phyloP scores from a whole-genome alignment of 2,329 filamentous ascomycete species.

The Incumbomyces delicatus region DNA sequence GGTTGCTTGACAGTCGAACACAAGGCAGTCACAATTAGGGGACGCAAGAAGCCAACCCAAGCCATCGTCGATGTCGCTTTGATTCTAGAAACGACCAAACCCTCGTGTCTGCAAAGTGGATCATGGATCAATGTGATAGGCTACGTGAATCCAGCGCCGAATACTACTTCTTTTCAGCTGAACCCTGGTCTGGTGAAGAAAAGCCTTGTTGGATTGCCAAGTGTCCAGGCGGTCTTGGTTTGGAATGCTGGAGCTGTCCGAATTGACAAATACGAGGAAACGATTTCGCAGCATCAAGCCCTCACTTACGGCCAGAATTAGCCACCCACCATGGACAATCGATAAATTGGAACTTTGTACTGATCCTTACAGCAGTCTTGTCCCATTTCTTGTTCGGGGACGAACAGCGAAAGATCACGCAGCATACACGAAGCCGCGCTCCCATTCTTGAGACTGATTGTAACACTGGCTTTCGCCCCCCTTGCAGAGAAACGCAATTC shows the following conservation, averaged over 20 bases:
- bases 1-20: constrained; percentile 62
- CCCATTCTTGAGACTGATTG: too few species aligned
- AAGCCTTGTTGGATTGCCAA: background rate
- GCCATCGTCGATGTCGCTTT: constrained; percentile 63
- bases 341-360: too few species aligned
- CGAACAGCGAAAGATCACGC: too few species aligned
- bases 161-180: constrained; percentile 21
- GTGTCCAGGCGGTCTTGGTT: constrained; percentile 64
- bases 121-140: constrained; percentile 85
- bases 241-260: constrained; percentile 69
- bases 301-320: background rate
- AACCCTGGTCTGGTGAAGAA: constrained; percentile 7
- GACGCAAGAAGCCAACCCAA: constrained; percentile 26
- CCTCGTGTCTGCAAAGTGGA: constrained; percentile 55
- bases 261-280: constrained; percentile 59
- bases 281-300: constrained; percentile 33
- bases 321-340: too few species aligned
- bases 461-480: too few species aligned
- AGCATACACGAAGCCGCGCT: too few species aligned
- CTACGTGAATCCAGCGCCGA: constrained; percentile 43
- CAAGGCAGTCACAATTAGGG: constrained; percentile 41
- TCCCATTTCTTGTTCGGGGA: too few species aligned
- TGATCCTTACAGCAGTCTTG: too few species aligned
- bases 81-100: constrained; percentile 55
- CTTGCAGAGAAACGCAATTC: too few species aligned